Base-by-base conservation (phyloP, 345 rosid species). In the Erucastrum elatum region DNA sequence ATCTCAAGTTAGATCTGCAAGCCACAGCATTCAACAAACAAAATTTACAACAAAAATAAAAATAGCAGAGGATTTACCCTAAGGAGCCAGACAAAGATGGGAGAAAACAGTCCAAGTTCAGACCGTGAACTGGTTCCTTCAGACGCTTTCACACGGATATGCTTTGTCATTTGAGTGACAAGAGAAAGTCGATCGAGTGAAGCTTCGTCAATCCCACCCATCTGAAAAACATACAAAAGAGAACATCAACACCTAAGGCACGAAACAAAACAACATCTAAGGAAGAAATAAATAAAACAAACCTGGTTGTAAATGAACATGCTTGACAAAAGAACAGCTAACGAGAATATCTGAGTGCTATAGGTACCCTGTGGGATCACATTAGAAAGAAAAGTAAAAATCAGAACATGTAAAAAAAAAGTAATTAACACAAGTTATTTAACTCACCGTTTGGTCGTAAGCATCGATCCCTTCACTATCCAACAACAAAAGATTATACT, bases 381-480 rank as follows among this genome's bases (percentile, higher is more conserved):
- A 53, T 60, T 70, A 51, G 15, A 76, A 71, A 64, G 15, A 59
- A 12, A 35, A 6, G n/a, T 21, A 21, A 21, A 10, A 53, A 62
- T 69, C 37, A 75, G 17, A 26, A 59, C 31, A 77, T 31, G 21
- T 31, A 5, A 6, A 46, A 16, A 0, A 13, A 44, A 41, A 26
- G 0, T 2, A 62, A 33, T 29, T 8, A 3, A 4, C 25, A 2
- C 16, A 80, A 25, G 15, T 29, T 41, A 21, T 10, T 51, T 64
- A 29, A 75, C 96, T 75, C 76, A 95, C 99, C 56, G 99, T 96
- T 87, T 96, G 99, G 80, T 96, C 98, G 35, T 87, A 93, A 53
- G 99, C 96, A 85, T 93, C 97, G 73, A 96, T 93, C 56, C 99
- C 99, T 91, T 96, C 99, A 66, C 90, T 87, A 81, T 96, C 99